A percentile compares a stretch with the other conserved stretches of the same genome.
Evolutionary conservation across 306 rosid genomes (phyloP).

Genomic region (Astragalus glycyphyllos): DNA sequence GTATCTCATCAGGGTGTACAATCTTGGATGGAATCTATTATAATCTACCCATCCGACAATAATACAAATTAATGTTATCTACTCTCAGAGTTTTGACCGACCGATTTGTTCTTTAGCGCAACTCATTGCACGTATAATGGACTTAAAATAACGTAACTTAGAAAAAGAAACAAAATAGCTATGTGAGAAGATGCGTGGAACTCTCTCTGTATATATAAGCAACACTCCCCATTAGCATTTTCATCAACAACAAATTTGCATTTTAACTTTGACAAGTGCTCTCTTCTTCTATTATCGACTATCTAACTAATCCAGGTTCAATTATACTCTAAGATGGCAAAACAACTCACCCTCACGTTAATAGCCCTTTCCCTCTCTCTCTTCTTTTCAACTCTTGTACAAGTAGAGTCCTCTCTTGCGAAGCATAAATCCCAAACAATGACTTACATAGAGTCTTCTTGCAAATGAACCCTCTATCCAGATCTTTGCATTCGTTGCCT

Average conservation of each 20-base stretch:
- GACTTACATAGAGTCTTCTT: conserved; percentile 54
- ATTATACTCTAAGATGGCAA: conserved; percentile 46
- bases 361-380: conserved; percentile 35
- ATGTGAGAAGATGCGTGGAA: conserved; percentile 23
- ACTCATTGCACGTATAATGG: too few species aligned
- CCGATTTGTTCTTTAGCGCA: too few species aligned
- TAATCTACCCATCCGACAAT: neutral
- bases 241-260: conserved; percentile 13
- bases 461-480: conserved; percentile 55
- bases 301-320: neutral
- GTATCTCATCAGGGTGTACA: neutral
- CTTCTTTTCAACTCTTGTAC: conserved; percentile 35
- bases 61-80: neutral
- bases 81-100: too few species aligned
- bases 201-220: conserved; percentile 40
- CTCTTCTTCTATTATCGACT: neutral
- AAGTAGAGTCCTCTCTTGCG: conserved; percentile 41
- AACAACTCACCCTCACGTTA: conserved; percentile 32
- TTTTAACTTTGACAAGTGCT: neutral
- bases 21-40: conserved; percentile 16
- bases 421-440: conserved; percentile 29
- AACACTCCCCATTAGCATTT: conserved; percentile 17
- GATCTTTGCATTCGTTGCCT: conserved; percentile 55
- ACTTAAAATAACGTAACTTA: conserved; percentile 18
- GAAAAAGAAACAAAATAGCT: neutral